These are phyloP conservation scores for Geotrichum histeridarum DNA, from an alignment of 1,139 yeast species.

Conservation along the genomic window DNA sequence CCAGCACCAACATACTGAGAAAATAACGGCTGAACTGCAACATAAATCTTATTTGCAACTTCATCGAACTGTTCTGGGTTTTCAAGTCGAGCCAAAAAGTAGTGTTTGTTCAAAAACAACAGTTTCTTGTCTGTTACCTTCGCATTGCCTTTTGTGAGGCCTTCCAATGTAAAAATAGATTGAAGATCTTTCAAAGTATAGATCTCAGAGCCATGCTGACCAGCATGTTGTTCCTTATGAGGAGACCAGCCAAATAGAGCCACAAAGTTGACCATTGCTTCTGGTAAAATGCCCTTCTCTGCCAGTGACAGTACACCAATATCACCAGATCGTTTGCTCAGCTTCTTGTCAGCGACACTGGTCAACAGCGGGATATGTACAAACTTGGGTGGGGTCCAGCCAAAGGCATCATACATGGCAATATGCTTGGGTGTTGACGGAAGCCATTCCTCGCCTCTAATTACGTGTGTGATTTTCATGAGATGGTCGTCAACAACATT, in stretches of 20 bases:
- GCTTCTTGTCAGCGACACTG: conserved; percentile 64
- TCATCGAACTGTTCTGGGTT: conserved; percentile 21
- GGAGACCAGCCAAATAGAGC: conserved; percentile 96
- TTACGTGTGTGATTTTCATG: conserved; percentile 89
- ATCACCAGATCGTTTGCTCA: conserved; percentile 83
- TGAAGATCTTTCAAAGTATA: conserved; percentile 53
- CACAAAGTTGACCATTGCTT: conserved; percentile 79
- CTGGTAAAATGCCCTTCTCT: conserved; percentile 67
- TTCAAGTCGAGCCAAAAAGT: conserved; percentile 37
- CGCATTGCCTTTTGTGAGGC: conserved; percentile 87
- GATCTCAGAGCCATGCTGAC: conserved; percentile 53
- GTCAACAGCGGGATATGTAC: conserved; percentile 89
- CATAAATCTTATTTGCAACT: conserved; percentile 18
- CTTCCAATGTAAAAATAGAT: conserved; percentile 49
- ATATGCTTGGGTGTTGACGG: conserved; percentile 93
- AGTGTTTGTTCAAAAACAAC: conserved; percentile 67
- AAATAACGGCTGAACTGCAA: conserved; percentile 20
- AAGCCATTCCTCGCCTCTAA: conserved; percentile 97
- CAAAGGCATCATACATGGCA: conserved; percentile 79
- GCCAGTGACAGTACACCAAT: conserved; percentile 59
- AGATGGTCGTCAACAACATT: conserved; percentile 91
- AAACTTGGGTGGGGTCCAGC: conserved; percentile 77
- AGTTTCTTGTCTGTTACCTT: conserved; percentile 79
- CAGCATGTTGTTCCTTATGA: conserved; percentile 40
- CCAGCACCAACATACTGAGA: not conserved